Evolutionary conservation across 257 asterid species (phyloP), one percentile per base, ranked within the genome.

Genomic region (Anisodus acutangulus): DNA sequence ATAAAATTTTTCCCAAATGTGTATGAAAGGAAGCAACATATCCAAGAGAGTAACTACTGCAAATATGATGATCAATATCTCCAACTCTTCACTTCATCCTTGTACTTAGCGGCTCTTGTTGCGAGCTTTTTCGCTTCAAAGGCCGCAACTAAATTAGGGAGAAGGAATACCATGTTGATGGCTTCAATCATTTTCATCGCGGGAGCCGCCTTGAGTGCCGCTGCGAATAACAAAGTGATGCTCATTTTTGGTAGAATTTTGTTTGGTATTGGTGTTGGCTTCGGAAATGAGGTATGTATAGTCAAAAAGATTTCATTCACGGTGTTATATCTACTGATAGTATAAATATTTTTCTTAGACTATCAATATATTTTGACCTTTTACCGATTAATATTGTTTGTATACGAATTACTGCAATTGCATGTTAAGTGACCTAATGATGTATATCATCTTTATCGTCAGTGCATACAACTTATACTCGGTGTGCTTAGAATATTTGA

Each of bases 201-300:
- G 84, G 95, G 93, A 19, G 95, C 88, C 0, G 4, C 51, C 43
- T 80, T 88, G 45, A 86, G 88, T 66, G 85, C 87, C 8, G 49
- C 80, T 1, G 90, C 93, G 1, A 11, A 83, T 6, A 49, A 85
- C 63, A 82, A 80, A 47, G 22, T 19, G 74, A 83, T 92, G 90
- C 89, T 92, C 83, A 89, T 90, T 35, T 11, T 82, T 64, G 95
- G 95, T 1, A 84, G 95, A 82, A 79, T 92, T 62, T 58, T 84
- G 5, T 84, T 92, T 60, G 95, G 95, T 3, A 68, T 87, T 72
- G 95, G 93, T 51, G 86, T 90, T 9, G 95, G 95, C 15, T 92
- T 92, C n/a, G 95, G 90, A 12, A 92, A 92, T 67, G 89, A 92
- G 93, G 94, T 91, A 83, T 16, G 60, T 2, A 9, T 19, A 45